Evolutionary conservation across 805 yeast genomes (phyloP).

Genomic region (Cephaloascus albidus): DNA sequence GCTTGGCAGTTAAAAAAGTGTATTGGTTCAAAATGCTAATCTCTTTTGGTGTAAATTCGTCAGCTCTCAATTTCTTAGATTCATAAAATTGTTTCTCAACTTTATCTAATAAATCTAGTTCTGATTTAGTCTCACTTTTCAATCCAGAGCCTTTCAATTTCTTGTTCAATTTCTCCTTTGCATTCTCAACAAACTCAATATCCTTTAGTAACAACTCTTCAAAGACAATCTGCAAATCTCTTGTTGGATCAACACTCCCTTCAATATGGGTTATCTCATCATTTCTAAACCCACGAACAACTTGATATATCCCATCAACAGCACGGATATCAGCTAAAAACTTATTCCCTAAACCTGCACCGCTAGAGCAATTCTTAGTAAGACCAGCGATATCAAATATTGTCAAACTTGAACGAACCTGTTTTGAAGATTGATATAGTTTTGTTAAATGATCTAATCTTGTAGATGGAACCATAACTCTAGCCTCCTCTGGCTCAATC

Average conservation of each 20-base stretch:
- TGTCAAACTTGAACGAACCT: slow-evolving; percentile 46
- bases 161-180: slow-evolving; percentile 20
- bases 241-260: slow-evolving; percentile 51
- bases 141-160: slow-evolving; percentile 18
- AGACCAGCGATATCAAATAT: slow-evolving; percentile 66
- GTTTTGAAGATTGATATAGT: slow-evolving; percentile 39
- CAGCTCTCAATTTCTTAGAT: slow-evolving; percentile 53
- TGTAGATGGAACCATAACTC: slow-evolving; percentile 41
- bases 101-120: slow-evolving; percentile 19
- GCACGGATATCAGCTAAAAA: slow-evolving; percentile 60
- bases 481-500: slow-evolving; percentile 63
- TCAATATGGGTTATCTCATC: slow-evolving; percentile 62
- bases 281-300: slow-evolving; percentile 56
- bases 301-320: slow-evolving; percentile 65
- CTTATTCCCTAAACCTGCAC: slow-evolving; percentile 70
- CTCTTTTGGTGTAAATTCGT: slow-evolving; percentile 55
- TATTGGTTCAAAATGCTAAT: slow-evolving; percentile 59
- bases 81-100: slow-evolving; percentile 25
- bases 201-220: slow-evolving; percentile 57
- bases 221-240: slow-evolving; percentile 54
- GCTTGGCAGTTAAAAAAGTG: slow-evolving; percentile 79
- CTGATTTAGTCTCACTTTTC: slow-evolving; percentile 15
- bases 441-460: slow-evolving; percentile 37
- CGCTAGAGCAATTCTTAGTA: slow-evolving; percentile 51
- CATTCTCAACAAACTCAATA: slow-evolving; percentile 47